Conservation (phyloP, 495 filamentous ascomycete genomes). For the Penicillium soppii region DNA sequence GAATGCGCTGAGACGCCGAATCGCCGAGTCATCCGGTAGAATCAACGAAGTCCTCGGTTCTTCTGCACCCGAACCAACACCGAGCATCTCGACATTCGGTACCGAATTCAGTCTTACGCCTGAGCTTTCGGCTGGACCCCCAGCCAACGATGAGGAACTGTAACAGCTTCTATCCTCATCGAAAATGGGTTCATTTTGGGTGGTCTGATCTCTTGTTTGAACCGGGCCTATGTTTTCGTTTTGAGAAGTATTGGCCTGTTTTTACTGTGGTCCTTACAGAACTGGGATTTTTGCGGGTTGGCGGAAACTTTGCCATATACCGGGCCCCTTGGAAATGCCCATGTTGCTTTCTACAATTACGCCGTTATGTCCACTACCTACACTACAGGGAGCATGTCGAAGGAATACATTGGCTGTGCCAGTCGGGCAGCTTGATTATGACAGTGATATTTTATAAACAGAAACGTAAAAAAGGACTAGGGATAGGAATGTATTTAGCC, state of each 20-base stretch:
- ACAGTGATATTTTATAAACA: no score
- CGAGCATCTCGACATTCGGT: constrained; percentile 10
- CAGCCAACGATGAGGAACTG: constrained; percentile 36
- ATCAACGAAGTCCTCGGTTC: constrained; percentile 36
- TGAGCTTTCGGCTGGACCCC: constrained; percentile 2
- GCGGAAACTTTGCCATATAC: neutral
- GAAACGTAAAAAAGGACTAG: no score
- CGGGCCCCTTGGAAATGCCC: neutral
- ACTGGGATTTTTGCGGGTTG: neutral
- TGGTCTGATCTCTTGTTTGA: neutral
- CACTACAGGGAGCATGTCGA: constrained; percentile 21
- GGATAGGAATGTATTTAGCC: no score
- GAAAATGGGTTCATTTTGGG: neutral
- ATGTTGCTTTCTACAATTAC: constrained; percentile 16
- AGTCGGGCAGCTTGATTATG: constrained; percentile 18
- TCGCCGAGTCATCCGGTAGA: constrained; percentile 42
- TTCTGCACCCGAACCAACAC: constrained; percentile 3
- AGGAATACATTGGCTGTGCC: constrained; percentile 25
- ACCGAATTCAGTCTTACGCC: constrained; percentile 9
- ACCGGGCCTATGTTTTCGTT: no score
- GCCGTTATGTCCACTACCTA: constrained; percentile 26
- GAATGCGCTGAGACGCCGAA: constrained; percentile 47
- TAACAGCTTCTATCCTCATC: constrained; percentile 12
- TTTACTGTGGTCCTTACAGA: neutral
- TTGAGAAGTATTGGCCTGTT: neutral